Evolutionary conservation across 2,329 filamentous ascomycete species (phyloP), one percentile per base, ranked within the genome.

Genomic region (Fusarium chuoi): DNA sequence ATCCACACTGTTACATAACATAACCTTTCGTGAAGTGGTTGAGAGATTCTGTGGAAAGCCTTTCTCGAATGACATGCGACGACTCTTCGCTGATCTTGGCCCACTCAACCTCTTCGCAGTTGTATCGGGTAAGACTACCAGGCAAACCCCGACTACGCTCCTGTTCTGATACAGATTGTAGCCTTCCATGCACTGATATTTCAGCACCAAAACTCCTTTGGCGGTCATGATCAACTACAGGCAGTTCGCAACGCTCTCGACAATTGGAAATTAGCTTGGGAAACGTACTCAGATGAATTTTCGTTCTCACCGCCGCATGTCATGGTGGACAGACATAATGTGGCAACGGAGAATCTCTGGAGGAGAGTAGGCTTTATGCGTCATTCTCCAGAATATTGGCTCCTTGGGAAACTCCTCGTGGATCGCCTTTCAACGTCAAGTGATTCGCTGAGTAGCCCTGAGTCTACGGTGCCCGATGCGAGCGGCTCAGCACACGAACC

Each of bases 71-170:
- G 44, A 3, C 0, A 51, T 30, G 44, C 61, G 46, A 2, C 57
- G 24, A 5, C 46, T 18, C 13, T 62, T 42, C 7, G 61, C 61
- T 7, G 57, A 51, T 13, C 36, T 62, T 36, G 61, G 61, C 0
- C 61, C 30, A 5, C 44, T 51, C 1, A 64, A 62, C 26, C 44
- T 64, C 0, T 64, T 64, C 1, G 61, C 61, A 0, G 36, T 64
- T 0, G 44, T 64, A 1, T 51, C 61, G 1, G 57, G 61, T 42
- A 36, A 7, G 35, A 30, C 8, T 20, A 7, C 22, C 10, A 4
- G 6, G 2, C 9, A 8, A 2, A 3, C 7, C 3, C 6, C 3
- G 5, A 4, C 1, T n/a, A 11, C 1, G 0, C 2, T 56, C 3
- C 7, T 15, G 3, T 17, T n/a, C 60, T 61, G 1, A 63, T 4